These are phyloP conservation scores for Rutstroemia sp. DNA, from an alignment of 2,329 filamentous ascomycete genomes.

Conservation along the genomic window DNA sequence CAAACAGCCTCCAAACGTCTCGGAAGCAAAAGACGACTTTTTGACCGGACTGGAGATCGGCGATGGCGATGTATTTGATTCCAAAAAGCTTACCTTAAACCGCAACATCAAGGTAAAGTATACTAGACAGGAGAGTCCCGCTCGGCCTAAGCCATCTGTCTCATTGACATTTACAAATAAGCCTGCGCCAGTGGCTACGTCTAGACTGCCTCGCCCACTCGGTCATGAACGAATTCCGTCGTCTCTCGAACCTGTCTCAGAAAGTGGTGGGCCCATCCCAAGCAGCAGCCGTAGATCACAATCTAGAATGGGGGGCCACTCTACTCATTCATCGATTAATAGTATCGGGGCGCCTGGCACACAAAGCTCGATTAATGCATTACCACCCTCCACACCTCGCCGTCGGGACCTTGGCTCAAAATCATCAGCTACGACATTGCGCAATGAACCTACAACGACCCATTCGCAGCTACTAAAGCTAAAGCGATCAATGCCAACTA, in stretches of 20 bases:
- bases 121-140: slow-evolving; percentile 59
- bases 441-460: slow-evolving; percentile 56
- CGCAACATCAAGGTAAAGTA: slow-evolving; percentile 87
- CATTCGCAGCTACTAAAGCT: slow-evolving; percentile 57
- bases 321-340: slow-evolving; percentile 60
- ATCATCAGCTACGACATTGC: slow-evolving; percentile 45
- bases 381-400: slow-evolving; percentile 51
- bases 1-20: slow-evolving; percentile 26
- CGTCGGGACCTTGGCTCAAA: slow-evolving; percentile 52
- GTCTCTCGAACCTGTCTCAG: slow-evolving; percentile 85
- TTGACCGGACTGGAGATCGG: slow-evolving; percentile 82
- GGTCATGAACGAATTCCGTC: slow-evolving; percentile 65
- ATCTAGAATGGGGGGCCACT: slow-evolving; percentile 58
- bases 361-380: slow-evolving; percentile 44
- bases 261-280: slow-evolving; percentile 68
- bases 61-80: slow-evolving; percentile 72
- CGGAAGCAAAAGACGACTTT: slow-evolving; percentile 60
- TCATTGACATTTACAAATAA: slow-evolving; percentile 91
- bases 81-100: slow-evolving; percentile 75
- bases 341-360: slow-evolving; percentile 56
- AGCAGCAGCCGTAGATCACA: slow-evolving; percentile 54
- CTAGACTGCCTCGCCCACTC: slow-evolving; percentile 73
- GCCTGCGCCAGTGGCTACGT: slow-evolving; percentile 42
- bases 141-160: slow-evolving; percentile 65
- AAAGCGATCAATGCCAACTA: slow-evolving; percentile 57